Base-by-base conservation (phyloP, 768 basidiomycete genomes). In the Phlegmacium glaucopus region DNA sequence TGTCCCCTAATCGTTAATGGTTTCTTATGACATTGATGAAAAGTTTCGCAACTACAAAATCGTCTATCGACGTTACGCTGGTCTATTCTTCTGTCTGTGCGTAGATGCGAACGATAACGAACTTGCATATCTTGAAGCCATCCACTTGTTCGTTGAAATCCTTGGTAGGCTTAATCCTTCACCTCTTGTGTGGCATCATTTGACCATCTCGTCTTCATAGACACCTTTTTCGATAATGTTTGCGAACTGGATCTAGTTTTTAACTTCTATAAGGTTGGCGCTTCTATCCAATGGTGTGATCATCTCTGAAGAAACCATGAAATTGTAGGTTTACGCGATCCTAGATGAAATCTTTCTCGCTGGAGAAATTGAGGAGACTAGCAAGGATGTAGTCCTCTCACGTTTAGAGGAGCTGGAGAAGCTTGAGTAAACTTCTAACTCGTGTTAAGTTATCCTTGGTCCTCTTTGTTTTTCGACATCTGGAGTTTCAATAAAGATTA, bases 81-180 rank as follows among this genome's bases (percentile, higher is more conserved):
- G 95, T 6, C 80, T 99, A 17, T 99, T 96, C 78, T 99, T 99
- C 69, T 96, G 93, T 59, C 77, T 95, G 25, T 98, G 96, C 54
- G 93, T 98, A 9, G 96, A 98, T 57, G 91, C 93, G 17, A 96
- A 98, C 60, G 96, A 99, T 70, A 98, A 98, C 56, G 96, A 99
- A 61, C 77, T 98, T 50, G 93, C 94, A 2, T 97, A 96, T 66
- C 76, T 98, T 28, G 96, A 99, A 64, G 94, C 93, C 4, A 98
- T 98, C 46, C 95, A 99, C 64, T 81, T 99, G 5, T 98, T 99
- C 61, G 96, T 99, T 18, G 96, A 99, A 64, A 86, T 99, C 17
- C 78, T 99, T 15, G 95, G 95, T 95, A 47, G 42, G 87, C 63
- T 30, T 26, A 18, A 25, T 25, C 36, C 16, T 10, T 26, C 44